Conservation (phyloP, 306 rosid genomes). For the Prinsepia uniflora region DNA sequence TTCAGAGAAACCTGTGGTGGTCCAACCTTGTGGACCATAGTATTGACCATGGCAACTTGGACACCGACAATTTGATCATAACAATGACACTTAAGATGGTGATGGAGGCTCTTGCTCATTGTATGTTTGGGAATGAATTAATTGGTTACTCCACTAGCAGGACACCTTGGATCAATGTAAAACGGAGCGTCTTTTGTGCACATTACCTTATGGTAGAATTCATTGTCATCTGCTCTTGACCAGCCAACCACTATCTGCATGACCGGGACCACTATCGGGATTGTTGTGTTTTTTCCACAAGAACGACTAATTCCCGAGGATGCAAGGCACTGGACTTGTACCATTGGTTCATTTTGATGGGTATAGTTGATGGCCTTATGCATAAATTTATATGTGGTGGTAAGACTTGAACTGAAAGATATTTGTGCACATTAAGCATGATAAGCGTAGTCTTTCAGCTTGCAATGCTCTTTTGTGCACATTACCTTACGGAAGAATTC, state of each 20-base stretch:
- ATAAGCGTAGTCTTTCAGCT: too few species aligned
- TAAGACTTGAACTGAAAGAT: not conserved
- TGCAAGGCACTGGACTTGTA: not conserved
- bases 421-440: too few species aligned
- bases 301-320: not conserved
- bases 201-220: not conserved
- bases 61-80: not conserved
- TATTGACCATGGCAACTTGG: not conserved
- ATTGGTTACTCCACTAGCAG: not conserved
- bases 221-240: not conserved
- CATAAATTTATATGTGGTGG: not conserved
- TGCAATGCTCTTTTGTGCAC: not conserved
- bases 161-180: not conserved
- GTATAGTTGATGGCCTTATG: not conserved
- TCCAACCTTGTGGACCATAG: not conserved
- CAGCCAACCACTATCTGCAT: not conserved
- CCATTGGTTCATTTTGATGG: not conserved
- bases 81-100: not conserved
- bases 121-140: not conserved
- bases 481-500: not conserved
- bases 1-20: not conserved
- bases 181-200: not conserved
- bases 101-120: not conserved
- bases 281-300: too few species aligned
- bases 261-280: too few species aligned